These are phyloP conservation scores for Coemansia reversa DNA, from an alignment of 192 early-diverging fungal species.

Conservation along the genomic window DNA sequence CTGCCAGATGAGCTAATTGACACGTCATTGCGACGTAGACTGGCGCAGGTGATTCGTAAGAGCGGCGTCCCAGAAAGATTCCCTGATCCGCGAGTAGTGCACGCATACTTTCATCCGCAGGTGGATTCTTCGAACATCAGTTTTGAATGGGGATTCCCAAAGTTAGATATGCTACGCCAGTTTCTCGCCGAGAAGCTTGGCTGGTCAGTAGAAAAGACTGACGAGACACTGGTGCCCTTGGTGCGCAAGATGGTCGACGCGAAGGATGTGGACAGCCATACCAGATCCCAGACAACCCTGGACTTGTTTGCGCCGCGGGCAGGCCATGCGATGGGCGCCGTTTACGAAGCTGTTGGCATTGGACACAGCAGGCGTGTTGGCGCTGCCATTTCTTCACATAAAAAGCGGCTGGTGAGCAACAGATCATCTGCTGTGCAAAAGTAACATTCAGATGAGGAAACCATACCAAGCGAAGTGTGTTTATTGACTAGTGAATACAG, in stretches of 20 bases:
- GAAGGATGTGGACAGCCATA: not conserved
- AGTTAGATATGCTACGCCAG: constrained; percentile 54
- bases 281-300: constrained; percentile 27
- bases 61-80: constrained; percentile 73
- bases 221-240: constrained; percentile 53
- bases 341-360: constrained; percentile 6
- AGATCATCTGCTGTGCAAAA: constrained; percentile 3
- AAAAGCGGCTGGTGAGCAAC: constrained; percentile 2
- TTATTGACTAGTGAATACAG: not conserved
- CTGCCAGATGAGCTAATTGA: constrained; percentile 33
- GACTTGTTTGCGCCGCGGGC: constrained; percentile 18
- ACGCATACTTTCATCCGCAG: constrained; percentile 78
- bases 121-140: constrained; percentile 51
- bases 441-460: too few relatives aligned
- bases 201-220: constrained; percentile 40
- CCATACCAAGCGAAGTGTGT: too few relatives aligned
- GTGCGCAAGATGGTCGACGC: constrained; percentile 37
- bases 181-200: constrained; percentile 50
- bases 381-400: constrained; percentile 42
- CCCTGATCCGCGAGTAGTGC: constrained; percentile 71
- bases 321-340: not conserved
- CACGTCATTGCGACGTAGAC: constrained; percentile 27
- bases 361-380: constrained; percentile 45
- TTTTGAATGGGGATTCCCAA: constrained; percentile 49
- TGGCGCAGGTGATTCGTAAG: constrained; percentile 64